phyloP scores from a whole-genome alignment of 2,329 filamentous ascomycete species.

The Mycosphaerella arachidis region DNA sequence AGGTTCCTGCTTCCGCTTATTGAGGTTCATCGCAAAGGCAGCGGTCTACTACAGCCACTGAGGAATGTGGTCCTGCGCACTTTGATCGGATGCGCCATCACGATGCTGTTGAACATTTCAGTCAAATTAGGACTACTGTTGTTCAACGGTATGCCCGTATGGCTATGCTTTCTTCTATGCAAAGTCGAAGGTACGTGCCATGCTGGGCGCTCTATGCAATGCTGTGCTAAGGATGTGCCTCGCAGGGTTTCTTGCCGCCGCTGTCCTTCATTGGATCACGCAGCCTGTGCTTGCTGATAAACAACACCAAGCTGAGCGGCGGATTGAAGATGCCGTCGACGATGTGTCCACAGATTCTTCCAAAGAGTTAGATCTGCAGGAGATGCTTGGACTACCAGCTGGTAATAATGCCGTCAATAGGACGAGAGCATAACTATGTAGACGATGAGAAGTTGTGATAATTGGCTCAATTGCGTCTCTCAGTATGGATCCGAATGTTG shows the following conservation, averaged over 20 bases:
- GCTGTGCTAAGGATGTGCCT: neutral
- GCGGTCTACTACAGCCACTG: slow-evolving; percentile 4
- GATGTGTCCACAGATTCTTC: neutral
- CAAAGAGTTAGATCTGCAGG: neutral
- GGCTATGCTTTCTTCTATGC: slow-evolving; percentile 12
- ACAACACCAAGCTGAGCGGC: neutral
- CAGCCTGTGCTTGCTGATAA: neutral
- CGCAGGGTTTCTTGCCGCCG: slow-evolving; percentile 7
- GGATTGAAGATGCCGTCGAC: neutral
- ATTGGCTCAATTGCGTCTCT: no score
- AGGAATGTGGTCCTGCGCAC: slow-evolving; percentile 8
- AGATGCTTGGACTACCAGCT: neutral
- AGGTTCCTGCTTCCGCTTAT: slow-evolving; percentile 11
- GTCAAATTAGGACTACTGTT: slow-evolving; percentile 10
- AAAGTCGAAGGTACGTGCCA: slow-evolving; percentile 9
- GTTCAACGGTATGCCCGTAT: slow-evolving; percentile 10
- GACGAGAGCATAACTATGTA: neutral
- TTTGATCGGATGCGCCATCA: slow-evolving; percentile 4
- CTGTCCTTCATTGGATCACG: slow-evolving; percentile 13
- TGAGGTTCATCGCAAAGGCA: slow-evolving; percentile 1
- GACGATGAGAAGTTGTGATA: no score
- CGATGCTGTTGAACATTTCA: slow-evolving; percentile 5
- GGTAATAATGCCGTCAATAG: no score
- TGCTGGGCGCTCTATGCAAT: neutral
- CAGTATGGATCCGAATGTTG: no score